phyloP scores from a whole-genome alignment of 441 rosid genomes.

The Dalechampia spathulata region DNA sequence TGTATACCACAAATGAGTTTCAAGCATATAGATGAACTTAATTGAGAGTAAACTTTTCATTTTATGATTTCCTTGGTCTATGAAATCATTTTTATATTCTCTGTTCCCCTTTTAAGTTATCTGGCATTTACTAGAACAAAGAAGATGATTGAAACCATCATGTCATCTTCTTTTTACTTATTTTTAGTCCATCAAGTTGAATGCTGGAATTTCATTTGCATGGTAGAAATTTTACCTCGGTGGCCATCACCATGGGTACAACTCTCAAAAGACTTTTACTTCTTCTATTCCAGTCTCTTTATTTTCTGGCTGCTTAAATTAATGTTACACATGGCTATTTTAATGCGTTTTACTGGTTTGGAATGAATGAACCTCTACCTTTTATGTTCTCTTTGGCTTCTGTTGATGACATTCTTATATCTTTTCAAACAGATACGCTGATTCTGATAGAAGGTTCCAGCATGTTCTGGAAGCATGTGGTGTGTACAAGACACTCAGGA shows the following conservation, averaged over 20 bases:
- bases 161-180: not conserved
- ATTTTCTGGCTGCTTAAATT: not conserved
- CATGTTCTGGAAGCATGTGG: slow-evolving; percentile 93
- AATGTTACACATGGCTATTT: not conserved
- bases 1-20: not conserved
- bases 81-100: not conserved
- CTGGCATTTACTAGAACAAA: not conserved
- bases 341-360: not conserved
- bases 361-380: not conserved
- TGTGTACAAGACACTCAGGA: slow-evolving; percentile 57
- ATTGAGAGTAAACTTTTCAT: not conserved
- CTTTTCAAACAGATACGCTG: slow-evolving; percentile 51
- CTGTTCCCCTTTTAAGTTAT: not conserved
- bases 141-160: not conserved
- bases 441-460: slow-evolving; percentile 87
- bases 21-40: not conserved
- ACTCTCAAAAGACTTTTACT: too few species aligned
- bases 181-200: not conserved
- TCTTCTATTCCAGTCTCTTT: not conserved
- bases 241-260: too few species aligned
- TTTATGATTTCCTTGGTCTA: not conserved
- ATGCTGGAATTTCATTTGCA: too few species aligned
- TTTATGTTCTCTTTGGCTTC: not conserved
- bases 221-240: too few species aligned
- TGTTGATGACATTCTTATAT: not conserved